Evolutionary conservation across 805 yeast genomes (phyloP).

Genomic region (Wickerhamiella brachini): DNA sequence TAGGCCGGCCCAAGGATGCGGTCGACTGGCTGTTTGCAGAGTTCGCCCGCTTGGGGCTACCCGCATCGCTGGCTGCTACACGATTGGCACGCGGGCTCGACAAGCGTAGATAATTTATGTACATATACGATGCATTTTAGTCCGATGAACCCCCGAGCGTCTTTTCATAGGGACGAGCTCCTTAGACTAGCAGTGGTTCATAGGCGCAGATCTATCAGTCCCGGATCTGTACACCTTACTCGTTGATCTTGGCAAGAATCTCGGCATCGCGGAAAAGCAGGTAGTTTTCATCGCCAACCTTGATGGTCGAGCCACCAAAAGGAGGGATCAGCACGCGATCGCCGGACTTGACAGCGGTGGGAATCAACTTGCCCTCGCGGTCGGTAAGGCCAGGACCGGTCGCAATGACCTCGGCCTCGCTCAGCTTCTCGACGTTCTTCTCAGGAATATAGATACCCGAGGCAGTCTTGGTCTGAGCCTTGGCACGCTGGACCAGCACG

Average conservation of each 20-base stretch:
- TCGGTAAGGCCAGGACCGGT: conserved; percentile 88
- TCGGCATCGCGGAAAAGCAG: conserved; percentile 84
- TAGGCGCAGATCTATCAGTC: too few species aligned
- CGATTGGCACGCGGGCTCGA: background rate
- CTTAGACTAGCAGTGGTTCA: too few species aligned
- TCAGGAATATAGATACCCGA: conserved; percentile 91
- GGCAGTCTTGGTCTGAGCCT: conserved; percentile 82
- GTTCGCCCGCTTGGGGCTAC: conserved; percentile 1
- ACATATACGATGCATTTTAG: conserved; percentile 1
- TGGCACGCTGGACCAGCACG: conserved; percentile 86
- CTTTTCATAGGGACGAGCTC: background rate
- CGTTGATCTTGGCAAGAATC: conserved; percentile 82
- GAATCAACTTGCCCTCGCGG: conserved; percentile 56
- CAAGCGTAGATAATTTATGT: conserved; percentile 1
- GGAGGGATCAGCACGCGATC: conserved; percentile 90
- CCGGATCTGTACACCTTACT: conserved; percentile 22
- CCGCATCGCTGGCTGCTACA: background rate
- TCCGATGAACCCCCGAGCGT: background rate
- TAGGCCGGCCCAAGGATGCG: background rate
- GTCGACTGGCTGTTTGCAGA: conserved; percentile 11
- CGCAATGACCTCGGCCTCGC: conserved; percentile 83
- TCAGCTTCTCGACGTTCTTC: conserved; percentile 86
- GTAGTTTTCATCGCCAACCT: conserved; percentile 63
- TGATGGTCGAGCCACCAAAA: conserved; percentile 84
- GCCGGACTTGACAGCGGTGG: conserved; percentile 71